Evolutionary conservation across 768 basidiomycete genomes (phyloP), one percentile per base, ranked within the genome.

Genomic region (Hericium erinaceus): DNA sequence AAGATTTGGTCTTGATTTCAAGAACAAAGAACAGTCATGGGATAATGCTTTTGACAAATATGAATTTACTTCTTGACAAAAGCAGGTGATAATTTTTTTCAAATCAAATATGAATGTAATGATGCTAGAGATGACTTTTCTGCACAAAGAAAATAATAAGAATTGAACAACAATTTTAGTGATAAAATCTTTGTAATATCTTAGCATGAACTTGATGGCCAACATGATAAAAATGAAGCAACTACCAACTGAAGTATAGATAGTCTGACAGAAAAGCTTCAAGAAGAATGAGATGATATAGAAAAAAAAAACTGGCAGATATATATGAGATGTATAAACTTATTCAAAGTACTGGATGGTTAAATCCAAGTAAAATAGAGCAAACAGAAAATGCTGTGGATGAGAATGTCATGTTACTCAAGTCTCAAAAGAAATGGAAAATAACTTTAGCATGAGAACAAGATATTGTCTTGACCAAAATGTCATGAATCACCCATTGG

Each of bases 61-160:
- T 52, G 39, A 20, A 1, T 71, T 72, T 49, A 56, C 57, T 16
- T 5, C 18, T 3, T 7, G 37, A 37, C 57, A 67, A 15, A 0
- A 46, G 3, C 20, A 59, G n/a, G 24, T 67, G 0, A 73, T 74
- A 51, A 57, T n/a, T 70, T 71, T 54, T 66, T 72, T 26, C 66
- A 73, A 58, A 37, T 75, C 0, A 33, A 54, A n/a, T 72, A 74
- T 61, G 72, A 75, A 54, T 74, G 73, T 55, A 51, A 69, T 6
- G 71, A 75, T 66, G n/a, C n/a, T n/a, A n/a, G n/a, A n/a, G n/a
- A n/a, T n/a, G n/a, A n/a, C n/a, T n/a, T n/a, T n/a, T n/a, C 66
- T 67, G 3, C n/a, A n/a, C n/a, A n/a, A n/a, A n/a, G n/a, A n/a
- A n/a, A n/a, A n/a, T n/a, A n/a, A n/a, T n/a, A n/a, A n/a, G n/a